Evolutionary conservation across 148 eudicot genomes (phyloP).

Genomic region (Silene conica): DNA sequence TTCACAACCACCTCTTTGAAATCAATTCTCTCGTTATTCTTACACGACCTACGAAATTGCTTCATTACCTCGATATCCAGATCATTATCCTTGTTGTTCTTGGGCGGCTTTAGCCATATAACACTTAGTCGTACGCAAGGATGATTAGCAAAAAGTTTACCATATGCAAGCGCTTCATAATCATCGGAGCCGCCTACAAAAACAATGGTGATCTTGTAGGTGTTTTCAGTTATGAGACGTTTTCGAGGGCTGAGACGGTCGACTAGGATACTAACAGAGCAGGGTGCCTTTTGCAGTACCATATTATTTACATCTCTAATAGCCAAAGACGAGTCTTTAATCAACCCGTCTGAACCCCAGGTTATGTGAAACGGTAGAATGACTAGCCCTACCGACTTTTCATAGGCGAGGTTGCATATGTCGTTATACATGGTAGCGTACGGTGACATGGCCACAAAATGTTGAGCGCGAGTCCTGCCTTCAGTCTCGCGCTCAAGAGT

Average conservation of each 20-base stretch:
- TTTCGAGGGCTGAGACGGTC: conserved; percentile 27
- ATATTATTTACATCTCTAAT: conserved; percentile 33
- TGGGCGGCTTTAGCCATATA: conserved; percentile 21
- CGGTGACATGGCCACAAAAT: conserved; percentile 20
- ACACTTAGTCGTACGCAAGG: conserved; percentile 25
- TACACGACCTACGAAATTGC: conserved; percentile 2
- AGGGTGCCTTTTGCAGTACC: conserved; percentile 47
- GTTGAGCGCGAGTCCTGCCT: conserved; percentile 19
- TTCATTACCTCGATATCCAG: conserved; percentile 21
- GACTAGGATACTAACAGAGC: conserved; percentile 40
- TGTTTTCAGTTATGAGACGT: background rate
- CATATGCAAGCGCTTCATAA: conserved; percentile 37
- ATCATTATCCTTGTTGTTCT: background rate
- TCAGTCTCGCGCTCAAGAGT: conserved; percentile 12
- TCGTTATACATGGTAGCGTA: conserved; percentile 27
- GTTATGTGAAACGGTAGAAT: conserved; percentile 16
- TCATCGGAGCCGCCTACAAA: conserved; percentile 46
- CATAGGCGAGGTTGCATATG: conserved; percentile 19
- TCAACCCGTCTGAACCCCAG: conserved; percentile 8
- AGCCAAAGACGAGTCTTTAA: conserved; percentile 8
- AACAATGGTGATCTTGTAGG: conserved; percentile 20
- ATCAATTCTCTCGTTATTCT: conserved; percentile 13
- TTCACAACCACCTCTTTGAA: conserved; percentile 15
- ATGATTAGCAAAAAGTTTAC: conserved; percentile 26
- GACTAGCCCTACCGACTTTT: conserved; percentile 11